These are phyloP conservation scores for Condylostoma magnum DNA, from an alignment of 169 alveolate genomes.

Conservation along the genomic window DNA sequence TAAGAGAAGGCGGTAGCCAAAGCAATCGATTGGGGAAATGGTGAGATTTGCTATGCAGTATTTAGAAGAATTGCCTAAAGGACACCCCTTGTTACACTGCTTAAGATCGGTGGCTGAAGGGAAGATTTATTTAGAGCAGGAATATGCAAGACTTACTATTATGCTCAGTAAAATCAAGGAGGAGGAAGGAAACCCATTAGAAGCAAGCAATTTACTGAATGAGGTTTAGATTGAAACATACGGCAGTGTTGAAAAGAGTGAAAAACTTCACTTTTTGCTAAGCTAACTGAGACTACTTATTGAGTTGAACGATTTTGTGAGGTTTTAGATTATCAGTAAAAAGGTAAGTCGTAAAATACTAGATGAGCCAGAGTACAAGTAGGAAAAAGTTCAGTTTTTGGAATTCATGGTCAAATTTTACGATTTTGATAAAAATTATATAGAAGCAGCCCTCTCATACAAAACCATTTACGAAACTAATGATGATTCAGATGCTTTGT, in stretches of 20 bases:
- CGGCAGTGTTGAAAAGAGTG: conserved; percentile 60
- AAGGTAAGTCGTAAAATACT: conserved; percentile 50
- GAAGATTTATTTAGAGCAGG: conserved; percentile 65
- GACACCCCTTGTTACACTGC: conserved; percentile 35
- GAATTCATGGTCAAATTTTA: conserved; percentile 48
- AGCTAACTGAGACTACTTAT: conserved; percentile 58
- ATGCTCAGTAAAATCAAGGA: conserved; percentile 42
- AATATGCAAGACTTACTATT: conserved; percentile 56
- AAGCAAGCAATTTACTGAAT: conserved; percentile 57
- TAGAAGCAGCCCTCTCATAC: conserved; percentile 50
- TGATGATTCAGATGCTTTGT: conserved; percentile 36
- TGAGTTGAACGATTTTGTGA: conserved; percentile 47
- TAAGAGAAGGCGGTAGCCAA: conserved; percentile 60
- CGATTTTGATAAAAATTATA: conserved; percentile 44
- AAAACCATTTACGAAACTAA: conserved; percentile 53
- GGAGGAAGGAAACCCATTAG: conserved; percentile 48
- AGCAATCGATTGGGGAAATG: conserved; percentile 63
- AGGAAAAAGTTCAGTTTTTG: conserved; percentile 47
- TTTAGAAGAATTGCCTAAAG: conserved; percentile 45
- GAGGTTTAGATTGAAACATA: conserved; percentile 74
- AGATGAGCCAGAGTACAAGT: conserved; percentile 53
- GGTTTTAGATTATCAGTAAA: conserved; percentile 50
- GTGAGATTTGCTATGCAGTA: conserved; percentile 40
- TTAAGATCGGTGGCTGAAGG: conserved; percentile 64
- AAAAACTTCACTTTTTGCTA: conserved; percentile 62